A percentile compares a stretch with the other conserved stretches of the same genome.
Evolutionary conservation across 257 asterid genomes (phyloP).

Genomic region (Capsicum pubescens): DNA sequence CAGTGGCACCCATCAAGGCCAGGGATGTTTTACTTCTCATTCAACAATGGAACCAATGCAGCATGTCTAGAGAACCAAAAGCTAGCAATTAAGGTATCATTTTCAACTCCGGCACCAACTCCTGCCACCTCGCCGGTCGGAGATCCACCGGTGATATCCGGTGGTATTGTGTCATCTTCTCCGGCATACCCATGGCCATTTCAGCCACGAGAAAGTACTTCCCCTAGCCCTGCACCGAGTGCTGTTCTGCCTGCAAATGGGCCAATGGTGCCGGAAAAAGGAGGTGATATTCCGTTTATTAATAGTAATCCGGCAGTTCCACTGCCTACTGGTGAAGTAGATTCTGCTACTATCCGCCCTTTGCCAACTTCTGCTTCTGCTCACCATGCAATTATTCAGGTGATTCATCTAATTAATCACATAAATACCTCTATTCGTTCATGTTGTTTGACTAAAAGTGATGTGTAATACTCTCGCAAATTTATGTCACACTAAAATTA

Average conservation of each 20-base stretch:
- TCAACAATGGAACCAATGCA: constrained; percentile 70
- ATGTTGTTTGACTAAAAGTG: too few species aligned
- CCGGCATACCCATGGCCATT: constrained; percentile 94
- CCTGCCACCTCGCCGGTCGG: constrained; percentile 40
- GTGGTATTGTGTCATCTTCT: constrained; percentile 78
- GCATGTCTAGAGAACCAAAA: constrained; percentile 72
- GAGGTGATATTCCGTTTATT: constrained; percentile 74
- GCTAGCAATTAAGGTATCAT: constrained; percentile 61
- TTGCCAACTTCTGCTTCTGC: constrained; percentile 60
- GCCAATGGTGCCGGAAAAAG: constrained; percentile 56
- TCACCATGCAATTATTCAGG: constrained; percentile 47
- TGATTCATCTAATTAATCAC: constrained; percentile 19
- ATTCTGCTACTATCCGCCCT: constrained; percentile 84
- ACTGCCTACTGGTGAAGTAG: constrained; percentile 96
- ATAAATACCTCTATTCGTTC: too few species aligned
- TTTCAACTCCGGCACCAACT: constrained; percentile 38
- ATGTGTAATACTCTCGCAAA: too few species aligned
- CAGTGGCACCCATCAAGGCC: constrained; percentile 89
- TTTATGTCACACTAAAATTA: too few species aligned
- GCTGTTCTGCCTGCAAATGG: constrained; percentile 46
- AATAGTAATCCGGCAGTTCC: constrained; percentile 97
- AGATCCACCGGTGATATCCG: constrained; percentile 58
- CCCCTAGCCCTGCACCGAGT: constrained; percentile 80
- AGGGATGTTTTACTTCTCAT: constrained; percentile 86
- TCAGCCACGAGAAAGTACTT: constrained; percentile 54